Conservation (phyloP, 78 protist species). For the Dictyostelium purpureum region DNA sequence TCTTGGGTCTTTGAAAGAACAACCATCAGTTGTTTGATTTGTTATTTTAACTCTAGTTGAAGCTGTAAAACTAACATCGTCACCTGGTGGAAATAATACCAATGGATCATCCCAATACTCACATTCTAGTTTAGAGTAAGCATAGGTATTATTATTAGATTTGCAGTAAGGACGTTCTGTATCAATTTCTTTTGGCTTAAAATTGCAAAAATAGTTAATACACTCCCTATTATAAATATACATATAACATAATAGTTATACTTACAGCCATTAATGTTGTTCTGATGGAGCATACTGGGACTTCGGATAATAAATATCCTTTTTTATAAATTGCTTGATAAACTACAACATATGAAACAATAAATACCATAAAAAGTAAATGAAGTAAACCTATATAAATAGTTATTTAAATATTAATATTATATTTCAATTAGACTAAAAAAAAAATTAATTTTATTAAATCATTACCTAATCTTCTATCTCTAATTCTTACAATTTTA, state of each 20-base stretch:
- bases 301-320: constrained; percentile 4
- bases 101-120: constrained; percentile 67
- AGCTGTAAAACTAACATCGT: background rate
- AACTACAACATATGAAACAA: constrained; percentile 10
- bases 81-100: constrained; percentile 34
- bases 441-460: no score
- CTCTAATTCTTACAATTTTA: constrained; percentile 40
- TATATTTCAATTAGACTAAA: no score
- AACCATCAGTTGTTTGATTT: background rate
- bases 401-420: no score
- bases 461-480: constrained; percentile 18
- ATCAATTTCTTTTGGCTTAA: background rate
- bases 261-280: constrained; percentile 8
- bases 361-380: background rate
- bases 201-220: background rate
- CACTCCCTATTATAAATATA: background rate
- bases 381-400: no score
- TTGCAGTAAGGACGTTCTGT: constrained; percentile 35
- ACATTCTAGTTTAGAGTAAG: background rate
- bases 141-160: background rate
- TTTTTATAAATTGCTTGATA: background rate
- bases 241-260: background rate
- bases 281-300: constrained; percentile 35
- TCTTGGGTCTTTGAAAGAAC: background rate
- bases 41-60: constrained; percentile 33